Conservation (phyloP, 305 asterid genomes). For the Nicotiana rustica region DNA sequence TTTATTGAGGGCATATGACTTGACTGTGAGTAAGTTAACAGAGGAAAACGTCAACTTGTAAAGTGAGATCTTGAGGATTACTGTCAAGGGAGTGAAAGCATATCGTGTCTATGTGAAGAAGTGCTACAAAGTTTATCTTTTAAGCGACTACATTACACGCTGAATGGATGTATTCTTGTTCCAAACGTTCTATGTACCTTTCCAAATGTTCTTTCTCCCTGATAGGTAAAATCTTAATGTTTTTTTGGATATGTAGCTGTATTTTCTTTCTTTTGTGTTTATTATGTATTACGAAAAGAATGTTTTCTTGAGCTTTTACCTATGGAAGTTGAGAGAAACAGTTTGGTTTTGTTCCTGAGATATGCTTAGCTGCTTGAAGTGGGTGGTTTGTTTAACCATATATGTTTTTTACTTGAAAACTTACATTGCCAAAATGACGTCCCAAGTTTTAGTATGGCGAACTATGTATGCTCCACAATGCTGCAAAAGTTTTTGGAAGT, state of each 20-base stretch:
- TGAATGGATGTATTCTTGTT: not conserved
- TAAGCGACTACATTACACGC: not conserved
- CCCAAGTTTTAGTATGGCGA: too few species aligned
- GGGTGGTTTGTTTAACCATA: too few species aligned
- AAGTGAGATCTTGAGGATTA: slow-evolving; percentile 23
- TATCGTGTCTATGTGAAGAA: not conserved
- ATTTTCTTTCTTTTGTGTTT: not conserved
- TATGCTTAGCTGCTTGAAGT: not conserved
- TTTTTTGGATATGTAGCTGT: slow-evolving; percentile 5
- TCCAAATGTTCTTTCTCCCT: not conserved
- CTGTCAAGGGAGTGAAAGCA: slow-evolving; percentile 1
- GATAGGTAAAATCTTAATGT: slow-evolving; percentile 10
- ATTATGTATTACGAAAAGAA: not conserved
- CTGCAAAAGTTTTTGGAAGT: too few species aligned
- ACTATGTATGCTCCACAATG: too few species aligned
- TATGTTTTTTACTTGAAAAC: too few species aligned
- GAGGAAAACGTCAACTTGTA: not conserved
- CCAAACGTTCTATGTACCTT: not conserved
- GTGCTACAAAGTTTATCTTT: not conserved
- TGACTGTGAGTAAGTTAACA: not conserved
- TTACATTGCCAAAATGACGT: too few species aligned
- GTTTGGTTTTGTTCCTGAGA: not conserved
- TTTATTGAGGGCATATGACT: not conserved
- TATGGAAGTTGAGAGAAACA: not conserved
- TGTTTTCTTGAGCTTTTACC: not conserved